Base-by-base conservation (phyloP, 441 rosid species). In the Populus hybrid region DNA sequence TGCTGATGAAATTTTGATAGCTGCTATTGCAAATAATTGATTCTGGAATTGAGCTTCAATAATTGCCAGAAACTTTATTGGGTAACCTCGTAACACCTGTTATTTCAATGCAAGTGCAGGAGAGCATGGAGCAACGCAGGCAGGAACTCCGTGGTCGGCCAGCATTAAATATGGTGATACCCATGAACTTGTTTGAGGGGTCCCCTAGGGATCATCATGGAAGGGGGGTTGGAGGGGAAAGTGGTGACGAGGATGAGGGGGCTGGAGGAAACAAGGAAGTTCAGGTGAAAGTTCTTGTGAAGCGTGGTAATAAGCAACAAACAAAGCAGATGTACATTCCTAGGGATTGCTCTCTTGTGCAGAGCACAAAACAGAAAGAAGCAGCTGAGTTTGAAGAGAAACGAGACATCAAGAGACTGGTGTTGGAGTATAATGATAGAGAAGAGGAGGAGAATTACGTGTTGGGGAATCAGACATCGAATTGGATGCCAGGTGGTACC, bases 311-410 rank as follows among this genome's bases (percentile, higher is more conserved):
- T 86, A 97, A 97, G 87, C 99, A 97, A 80, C 99, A 97, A 78
- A 91, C 95, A 8, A 94, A 88, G 78, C 98, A 93, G 87, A 92
- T 97, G 98, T 86, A 85, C 67, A 90, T 97, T 82, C 99, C 99
- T 7, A 84, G 90, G 72, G 99, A 94, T 86, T 90, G 92, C 84
- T 80, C 91, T 8, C 93, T 94, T 35, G 88, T 94, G 75, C 97
- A 91, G 85, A 90, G 99, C 91, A 97, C 98, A 19, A 94, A 93
- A 85, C 99, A 93, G 95, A 93, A 93, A 84, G 99, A 92, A 86
- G 99, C 97, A 46, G 98, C 98, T 0, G 99, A 97, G 78, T 80
- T 93, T 36, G 99, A 94, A 89, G 99, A 97, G 89, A 97, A 97
- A 84, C 98, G 93, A 83, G 98, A 97, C 78, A 97, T 97, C 74